These are phyloP conservation scores for Phytophthora fragariaefolia DNA, from an alignment of 352 stramenopile genomes.

Conservation along the genomic window DNA sequence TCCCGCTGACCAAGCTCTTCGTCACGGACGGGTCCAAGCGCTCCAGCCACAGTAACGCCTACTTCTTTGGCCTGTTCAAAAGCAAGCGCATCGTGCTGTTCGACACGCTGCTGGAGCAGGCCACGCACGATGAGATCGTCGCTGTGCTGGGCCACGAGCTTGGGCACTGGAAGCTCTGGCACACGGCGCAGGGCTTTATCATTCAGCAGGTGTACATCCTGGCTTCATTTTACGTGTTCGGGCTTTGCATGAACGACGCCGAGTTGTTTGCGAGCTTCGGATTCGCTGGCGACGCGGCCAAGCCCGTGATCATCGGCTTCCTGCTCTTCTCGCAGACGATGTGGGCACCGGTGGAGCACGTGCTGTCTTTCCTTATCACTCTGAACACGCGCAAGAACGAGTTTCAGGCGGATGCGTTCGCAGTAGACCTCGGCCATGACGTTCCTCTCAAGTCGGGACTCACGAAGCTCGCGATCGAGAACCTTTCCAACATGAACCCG, in stretches of 20 bases:
- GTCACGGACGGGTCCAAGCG: slow-evolving; percentile 98
- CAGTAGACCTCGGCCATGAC: slow-evolving; percentile 91
- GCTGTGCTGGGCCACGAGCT: slow-evolving; percentile 97
- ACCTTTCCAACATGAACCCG: slow-evolving; percentile 97
- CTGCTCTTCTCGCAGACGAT: slow-evolving; percentile 86
- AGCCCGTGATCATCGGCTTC: slow-evolving; percentile 84
- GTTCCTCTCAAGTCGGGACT: slow-evolving; percentile 93
- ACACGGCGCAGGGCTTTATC: slow-evolving; percentile 94
- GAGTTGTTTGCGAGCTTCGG: slow-evolving; percentile 82
- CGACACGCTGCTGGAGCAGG: slow-evolving; percentile 96
- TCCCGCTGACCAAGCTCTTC: slow-evolving; percentile 98
- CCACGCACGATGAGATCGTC: slow-evolving; percentile 93
- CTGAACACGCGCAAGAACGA: slow-evolving; percentile 83
- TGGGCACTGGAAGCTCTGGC: slow-evolving; percentile 96
- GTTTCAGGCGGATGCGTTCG: slow-evolving; percentile 95
- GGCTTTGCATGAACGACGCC: slow-evolving; percentile 79
- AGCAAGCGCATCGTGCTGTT: slow-evolving; percentile 98
- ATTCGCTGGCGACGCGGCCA: slow-evolving; percentile 51
- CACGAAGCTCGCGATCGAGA: slow-evolving; percentile 97
- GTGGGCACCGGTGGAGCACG: slow-evolving; percentile 83
- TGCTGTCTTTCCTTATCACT: slow-evolving; percentile 78
- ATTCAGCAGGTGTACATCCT: slow-evolving; percentile 93
- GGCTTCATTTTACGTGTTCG: slow-evolving; percentile 82
- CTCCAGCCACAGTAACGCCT: slow-evolving; percentile 92
- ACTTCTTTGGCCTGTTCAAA: slow-evolving; percentile 95